Base-by-base conservation (phyloP, 164 flowering plant species). In the Annona cherimola region DNA sequence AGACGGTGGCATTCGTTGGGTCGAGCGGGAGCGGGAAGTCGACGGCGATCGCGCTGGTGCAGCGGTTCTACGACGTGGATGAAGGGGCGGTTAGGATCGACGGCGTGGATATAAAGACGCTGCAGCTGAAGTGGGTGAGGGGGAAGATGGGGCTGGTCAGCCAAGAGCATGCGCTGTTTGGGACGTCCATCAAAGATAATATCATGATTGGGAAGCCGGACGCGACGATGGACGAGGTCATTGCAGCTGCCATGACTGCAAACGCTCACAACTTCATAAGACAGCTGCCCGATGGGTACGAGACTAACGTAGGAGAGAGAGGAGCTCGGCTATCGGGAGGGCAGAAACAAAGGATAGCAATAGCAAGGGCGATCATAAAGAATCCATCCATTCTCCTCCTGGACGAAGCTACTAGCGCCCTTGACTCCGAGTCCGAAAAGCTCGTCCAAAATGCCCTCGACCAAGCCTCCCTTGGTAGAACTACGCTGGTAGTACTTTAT, bases 351-450 rank as follows among this genome's bases (percentile, higher is more conserved):
- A 70, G 98, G 18, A 92, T 94, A 4, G 93, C 98, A 18, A 94
- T 92, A 8, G 98, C 98, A 0, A 83, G 98, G 76, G 98, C 97
- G 62, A 78, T 92, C 4, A 84, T 92, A 35, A 88, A 83, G 80
- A 90, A 92, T 70, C 97, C 98, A 40, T 80, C 81, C 6, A 88
- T 92, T 78, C 87, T 94, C 57, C 83, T 94, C 26, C 91, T 94
- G 59, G 98, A 94, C 75, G 98, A 94, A 85, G 97, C 98, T 45
- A 94, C 98, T 16, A 92, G 97, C 74, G 98, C 98, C 67, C 93
- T 94, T 9, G 98, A 94, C 71, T 86, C 92, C 5, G 97, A 92
- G 77, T 92, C 97, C 0, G 98, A 94, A 75, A 74, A 73, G 18
- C 74, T 94, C 50, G 98, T 94, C 2, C 98, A 90, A 73, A 84